Base-by-base conservation (phyloP, 2,329 filamentous ascomycete species). In the Botrytis fabae region DNA sequence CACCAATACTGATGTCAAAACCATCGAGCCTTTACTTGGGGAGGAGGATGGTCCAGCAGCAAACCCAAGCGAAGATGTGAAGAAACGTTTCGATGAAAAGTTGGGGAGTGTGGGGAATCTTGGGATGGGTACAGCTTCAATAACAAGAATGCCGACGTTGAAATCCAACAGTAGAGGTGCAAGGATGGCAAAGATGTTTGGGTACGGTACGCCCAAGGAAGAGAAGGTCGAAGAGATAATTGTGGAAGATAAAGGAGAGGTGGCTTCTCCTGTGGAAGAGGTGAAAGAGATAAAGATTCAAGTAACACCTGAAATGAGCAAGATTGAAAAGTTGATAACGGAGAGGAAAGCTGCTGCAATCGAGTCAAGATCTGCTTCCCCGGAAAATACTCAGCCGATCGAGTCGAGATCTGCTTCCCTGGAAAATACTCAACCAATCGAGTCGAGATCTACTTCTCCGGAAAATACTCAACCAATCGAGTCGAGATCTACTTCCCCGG, bases 101-200 rank as follows among this genome's bases (percentile, higher is more conserved):
- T 48, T 72, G 25, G 70, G 48, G 25, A 72, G 32, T 60, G 70
- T 72, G 16, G 70, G 70, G 0, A 72, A 46, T 69, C 20, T 72
- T 8, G 70, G 70, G 22, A 72, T 72, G 48, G 62, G 70, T 3
- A 35, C 46, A 20, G 40, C 64, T 35, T 54, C 54, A n/a, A 25
- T 73, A 9, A 35, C 32, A 10, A 70, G 57, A 48, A 69, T 71
- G 44, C 65, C 60, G 38, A 51, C 68, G 14, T 68, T 73, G 18
- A 74, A 44, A 54, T 66, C 74, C 7, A 72, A 46, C 38, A 71
- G 72, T 25, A 76, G 76, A 48, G 75, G 75, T 7, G 75, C 70
- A 48, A 75, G 73, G 44, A 74, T 77, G 28, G 76, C 76, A 14
- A 76, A 76, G 35, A 63, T 77, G 66, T 76, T 77, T 73, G 76